Evolutionary conservation across 176 grass and related monocot genomes (phyloP).

Genomic region (Musa acuminata): DNA sequence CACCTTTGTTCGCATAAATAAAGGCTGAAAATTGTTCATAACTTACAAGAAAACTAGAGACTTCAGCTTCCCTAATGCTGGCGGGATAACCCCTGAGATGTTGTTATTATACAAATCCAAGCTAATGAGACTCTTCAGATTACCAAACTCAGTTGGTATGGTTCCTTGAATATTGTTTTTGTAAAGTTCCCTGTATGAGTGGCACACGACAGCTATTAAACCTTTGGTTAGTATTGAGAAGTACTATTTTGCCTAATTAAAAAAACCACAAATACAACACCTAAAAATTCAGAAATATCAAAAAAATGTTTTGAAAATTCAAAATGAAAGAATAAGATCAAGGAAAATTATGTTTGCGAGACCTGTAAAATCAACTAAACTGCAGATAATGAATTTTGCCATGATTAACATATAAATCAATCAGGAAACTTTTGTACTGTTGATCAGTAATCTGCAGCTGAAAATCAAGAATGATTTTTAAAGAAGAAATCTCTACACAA

Average conservation of each 20-base stretch:
- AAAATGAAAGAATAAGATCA: not conserved
- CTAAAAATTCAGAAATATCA: not conserved
- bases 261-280: not conserved
- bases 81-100: slow-evolving; percentile 70
- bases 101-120: slow-evolving; percentile 96
- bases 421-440: not conserved
- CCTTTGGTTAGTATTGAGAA: not conserved
- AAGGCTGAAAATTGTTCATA: not conserved
- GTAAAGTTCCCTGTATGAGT: slow-evolving; percentile 76
- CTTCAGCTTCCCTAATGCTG: slow-evolving; percentile 65
- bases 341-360: not conserved
- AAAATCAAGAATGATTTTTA: too few species aligned
- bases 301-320: not conserved
- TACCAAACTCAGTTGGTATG: slow-evolving; percentile 70
- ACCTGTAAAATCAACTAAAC: not conserved
- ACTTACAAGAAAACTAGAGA: slow-evolving; percentile 93
- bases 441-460: too few species aligned
- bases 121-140: slow-evolving; percentile 66
- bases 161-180: slow-evolving; percentile 87
- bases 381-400: not conserved
- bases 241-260: not conserved
- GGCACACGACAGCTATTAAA: slow-evolving; percentile 7
- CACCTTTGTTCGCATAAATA: too few species aligned
- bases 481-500: too few species aligned
- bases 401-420: not conserved